Evolutionary conservation across 371 early-diverging fungal genomes (phyloP).

Genomic region (Saksenaea oblongispora): DNA sequence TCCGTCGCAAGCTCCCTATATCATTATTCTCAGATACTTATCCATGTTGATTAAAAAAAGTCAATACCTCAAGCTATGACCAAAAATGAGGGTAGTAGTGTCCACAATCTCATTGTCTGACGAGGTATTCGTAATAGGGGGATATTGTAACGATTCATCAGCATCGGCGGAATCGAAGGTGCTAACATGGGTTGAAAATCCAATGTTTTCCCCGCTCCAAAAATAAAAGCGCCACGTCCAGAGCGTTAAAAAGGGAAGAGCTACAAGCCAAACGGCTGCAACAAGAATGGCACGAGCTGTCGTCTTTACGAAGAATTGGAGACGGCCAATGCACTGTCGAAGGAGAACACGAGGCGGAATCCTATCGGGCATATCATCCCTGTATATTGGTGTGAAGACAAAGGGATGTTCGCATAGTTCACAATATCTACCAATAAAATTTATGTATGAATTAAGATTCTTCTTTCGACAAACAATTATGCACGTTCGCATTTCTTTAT

Average conservation of each 20-base stretch:
- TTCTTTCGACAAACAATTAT: constrained; percentile 6
- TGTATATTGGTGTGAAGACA: constrained; percentile 74
- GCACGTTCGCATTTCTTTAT: neutral
- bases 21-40: neutral
- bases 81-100: constrained; percentile 16
- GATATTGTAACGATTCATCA: neutral
- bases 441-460: constrained; percentile 1
- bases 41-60: constrained; percentile 4
- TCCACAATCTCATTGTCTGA: constrained; percentile 12
- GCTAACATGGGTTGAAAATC: constrained; percentile 7
- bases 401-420: constrained; percentile 82
- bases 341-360: constrained; percentile 60
- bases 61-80: neutral
- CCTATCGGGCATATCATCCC: constrained; percentile 71
- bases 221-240: constrained; percentile 85
- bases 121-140: neutral
- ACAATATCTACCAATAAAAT: constrained; percentile 56
- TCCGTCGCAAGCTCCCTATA: constrained; percentile 71
- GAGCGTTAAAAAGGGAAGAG: constrained; percentile 80
- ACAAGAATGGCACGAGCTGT: constrained; percentile 58
- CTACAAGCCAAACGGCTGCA: constrained; percentile 76
- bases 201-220: constrained; percentile 66
- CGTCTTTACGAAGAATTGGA: constrained; percentile 29
- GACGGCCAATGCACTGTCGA: constrained; percentile 45
- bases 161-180: neutral